phyloP scores from a whole-genome alignment of 495 filamentous ascomycete genomes.

The Lasiosphaeria miniovina region DNA sequence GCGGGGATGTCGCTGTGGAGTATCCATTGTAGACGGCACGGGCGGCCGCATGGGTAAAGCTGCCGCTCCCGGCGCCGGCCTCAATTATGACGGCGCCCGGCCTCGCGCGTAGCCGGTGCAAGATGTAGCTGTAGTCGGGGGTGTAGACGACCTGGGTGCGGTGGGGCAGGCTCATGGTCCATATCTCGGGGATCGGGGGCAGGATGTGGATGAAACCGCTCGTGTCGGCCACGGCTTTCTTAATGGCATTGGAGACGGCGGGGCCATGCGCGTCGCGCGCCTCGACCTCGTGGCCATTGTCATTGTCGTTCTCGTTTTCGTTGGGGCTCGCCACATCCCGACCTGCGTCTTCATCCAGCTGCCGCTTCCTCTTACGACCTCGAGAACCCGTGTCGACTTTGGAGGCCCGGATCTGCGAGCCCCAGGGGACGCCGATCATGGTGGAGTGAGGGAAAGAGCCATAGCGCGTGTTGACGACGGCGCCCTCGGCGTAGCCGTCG shows the following conservation, averaged over 20 bases:
- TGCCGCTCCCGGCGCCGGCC: constrained; percentile 90
- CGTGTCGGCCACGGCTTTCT: constrained; percentile 55
- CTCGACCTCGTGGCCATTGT: neutral
- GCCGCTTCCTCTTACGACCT: constrained; percentile 54
- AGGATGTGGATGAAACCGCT: constrained; percentile 89
- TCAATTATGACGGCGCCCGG: constrained; percentile 83
- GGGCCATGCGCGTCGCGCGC: constrained; percentile 19
- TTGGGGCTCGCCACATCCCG: constrained; percentile 27
- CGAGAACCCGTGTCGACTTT: constrained; percentile 83
- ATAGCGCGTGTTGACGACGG: constrained; percentile 88
- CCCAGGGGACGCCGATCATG: constrained; percentile 78
- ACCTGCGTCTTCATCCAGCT: constrained; percentile 54
- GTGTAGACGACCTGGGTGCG: constrained; percentile 97
- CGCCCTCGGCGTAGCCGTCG: constrained; percentile 74
- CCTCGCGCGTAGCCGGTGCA: constrained; percentile 78
- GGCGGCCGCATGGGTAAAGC: constrained; percentile 88
- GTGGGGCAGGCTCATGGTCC: constrained; percentile 88
- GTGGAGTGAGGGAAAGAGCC: constrained; percentile 93
- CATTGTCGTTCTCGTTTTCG: constrained; percentile 24
- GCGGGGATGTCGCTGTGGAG: constrained; percentile 40
- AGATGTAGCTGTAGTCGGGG: constrained; percentile 92
- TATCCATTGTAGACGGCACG: constrained; percentile 87
- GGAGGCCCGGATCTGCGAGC: constrained; percentile 85
- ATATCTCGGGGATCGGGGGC: constrained; percentile 87
- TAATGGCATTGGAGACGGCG: constrained; percentile 28